These are phyloP conservation scores for Argentina anserina DNA, from an alignment of 306 rosid species.

Conservation along the genomic window DNA sequence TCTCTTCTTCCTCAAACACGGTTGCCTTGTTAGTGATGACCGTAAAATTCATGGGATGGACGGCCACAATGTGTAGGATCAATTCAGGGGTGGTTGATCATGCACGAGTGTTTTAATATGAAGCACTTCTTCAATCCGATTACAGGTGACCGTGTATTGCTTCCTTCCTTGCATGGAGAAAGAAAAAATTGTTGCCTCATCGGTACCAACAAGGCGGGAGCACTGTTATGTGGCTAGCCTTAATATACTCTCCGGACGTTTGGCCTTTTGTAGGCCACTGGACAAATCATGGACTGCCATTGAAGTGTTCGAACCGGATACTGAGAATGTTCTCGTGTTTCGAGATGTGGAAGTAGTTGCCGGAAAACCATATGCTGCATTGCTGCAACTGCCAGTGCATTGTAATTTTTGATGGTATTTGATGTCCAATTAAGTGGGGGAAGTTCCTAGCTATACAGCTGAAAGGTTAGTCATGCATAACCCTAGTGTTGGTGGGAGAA, in stretches of 20 bases:
- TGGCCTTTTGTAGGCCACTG: not conserved
- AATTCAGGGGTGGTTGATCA: constrained; percentile 6
- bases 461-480: not conserved
- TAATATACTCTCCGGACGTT: not conserved
- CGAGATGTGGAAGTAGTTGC: not conserved
- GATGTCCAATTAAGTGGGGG: not conserved
- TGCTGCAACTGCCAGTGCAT: not conserved
- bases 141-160: not conserved
- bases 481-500: not conserved
- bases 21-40: not conserved
- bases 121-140: not conserved
- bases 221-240: not conserved
- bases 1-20: not conserved
- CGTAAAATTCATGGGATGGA: not conserved
- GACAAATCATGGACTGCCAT: not conserved
- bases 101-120: not conserved
- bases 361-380: not conserved
- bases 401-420: not conserved
- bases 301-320: not conserved
- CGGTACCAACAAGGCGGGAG: not conserved
- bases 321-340: not conserved
- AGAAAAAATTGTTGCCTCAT: not conserved
- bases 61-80: not conserved
- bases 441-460: not conserved
- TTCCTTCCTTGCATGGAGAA: not conserved